phyloP scores from a whole-genome alignment of 1,139 yeast genomes.

The Lodderomyces elongisporus region DNA sequence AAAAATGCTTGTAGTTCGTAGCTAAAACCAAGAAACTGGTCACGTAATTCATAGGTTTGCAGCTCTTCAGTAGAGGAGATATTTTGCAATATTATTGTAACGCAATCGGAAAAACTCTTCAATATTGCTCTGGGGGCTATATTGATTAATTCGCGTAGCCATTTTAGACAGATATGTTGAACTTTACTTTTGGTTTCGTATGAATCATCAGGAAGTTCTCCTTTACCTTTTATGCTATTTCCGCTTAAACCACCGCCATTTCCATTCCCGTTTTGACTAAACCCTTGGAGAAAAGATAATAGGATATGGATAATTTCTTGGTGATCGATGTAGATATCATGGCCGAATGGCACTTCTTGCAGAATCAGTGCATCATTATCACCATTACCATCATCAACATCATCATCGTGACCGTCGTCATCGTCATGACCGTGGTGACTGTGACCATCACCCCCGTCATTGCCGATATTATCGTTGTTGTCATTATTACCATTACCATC shows the following conservation, averaged over 20 bases:
- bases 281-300: constrained; percentile 65
- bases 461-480: no score
- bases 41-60: constrained; percentile 36
- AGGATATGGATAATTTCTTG: constrained; percentile 76
- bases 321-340: constrained; percentile 78
- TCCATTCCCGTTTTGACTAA: constrained; percentile 14
- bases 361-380: no score
- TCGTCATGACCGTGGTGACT: constrained; percentile 1
- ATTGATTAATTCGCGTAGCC: constrained; percentile 74
- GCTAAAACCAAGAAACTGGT: constrained; percentile 35
- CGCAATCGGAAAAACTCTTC: constrained; percentile 48
- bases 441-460: no score
- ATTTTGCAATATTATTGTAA: constrained; percentile 34
- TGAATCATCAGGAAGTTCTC: constrained; percentile 31
- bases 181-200: constrained; percentile 63
- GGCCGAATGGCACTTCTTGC: constrained; percentile 61
- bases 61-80: constrained; percentile 35
- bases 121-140: constrained; percentile 76
- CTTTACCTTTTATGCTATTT: constrained; percentile 19
- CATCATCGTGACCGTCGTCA: constrained; percentile 5
- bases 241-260: no score
- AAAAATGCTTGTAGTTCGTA: constrained; percentile 31
- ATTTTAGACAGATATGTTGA: constrained; percentile 71
- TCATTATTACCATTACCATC: no score
- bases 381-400: constrained; percentile 5